A percentile compares a stretch with the other conserved stretches of the same genome.
Conservation (phyloP, 2,329 filamentous ascomycete genomes). For the Emergomyces pasteurianus region DNA sequence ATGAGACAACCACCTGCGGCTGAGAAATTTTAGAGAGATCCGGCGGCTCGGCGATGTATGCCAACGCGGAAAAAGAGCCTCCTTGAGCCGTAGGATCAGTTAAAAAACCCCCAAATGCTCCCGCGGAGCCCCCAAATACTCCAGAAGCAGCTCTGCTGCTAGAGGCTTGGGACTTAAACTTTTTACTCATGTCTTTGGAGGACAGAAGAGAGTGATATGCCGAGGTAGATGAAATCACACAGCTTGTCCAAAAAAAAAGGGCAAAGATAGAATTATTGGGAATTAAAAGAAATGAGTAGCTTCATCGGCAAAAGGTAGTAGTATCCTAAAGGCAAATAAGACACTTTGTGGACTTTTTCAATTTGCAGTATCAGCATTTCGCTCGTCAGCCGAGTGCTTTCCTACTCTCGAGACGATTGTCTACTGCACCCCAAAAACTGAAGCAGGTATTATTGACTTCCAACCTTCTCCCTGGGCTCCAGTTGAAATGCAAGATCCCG, state of each 20-base stretch:
- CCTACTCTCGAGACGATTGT: background rate
- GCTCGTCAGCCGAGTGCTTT: background rate
- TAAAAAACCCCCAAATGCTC: slow-evolving; percentile 33
- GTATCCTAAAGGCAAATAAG: background rate
- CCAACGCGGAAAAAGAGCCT: slow-evolving; percentile 51
- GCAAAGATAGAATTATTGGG: background rate
- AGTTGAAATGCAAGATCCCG: background rate
- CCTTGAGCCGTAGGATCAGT: slow-evolving; percentile 26
- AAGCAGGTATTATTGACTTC: too few relatives aligned
- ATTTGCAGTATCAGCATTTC: background rate
- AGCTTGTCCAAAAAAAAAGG: background rate
- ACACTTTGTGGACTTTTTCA: background rate
- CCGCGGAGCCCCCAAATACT: slow-evolving; percentile 30
- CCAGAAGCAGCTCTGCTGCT: slow-evolving; percentile 46
- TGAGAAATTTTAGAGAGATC: slow-evolving; percentile 68
- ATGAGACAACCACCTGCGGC: slow-evolving; percentile 71
- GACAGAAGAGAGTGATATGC: background rate
- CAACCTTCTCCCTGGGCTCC: too few relatives aligned
- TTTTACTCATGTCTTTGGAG: slow-evolving; percentile 44
- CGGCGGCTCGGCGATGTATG: slow-evolving; percentile 76
- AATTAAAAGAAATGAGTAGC: background rate
- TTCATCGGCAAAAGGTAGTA: background rate
- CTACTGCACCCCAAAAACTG: too few relatives aligned
- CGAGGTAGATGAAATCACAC: background rate
- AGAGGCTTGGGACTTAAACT: slow-evolving; percentile 52